These are phyloP conservation scores for Candida coleopterorum DNA, from an alignment of 805 yeast species.

Conservation along the genomic window DNA sequence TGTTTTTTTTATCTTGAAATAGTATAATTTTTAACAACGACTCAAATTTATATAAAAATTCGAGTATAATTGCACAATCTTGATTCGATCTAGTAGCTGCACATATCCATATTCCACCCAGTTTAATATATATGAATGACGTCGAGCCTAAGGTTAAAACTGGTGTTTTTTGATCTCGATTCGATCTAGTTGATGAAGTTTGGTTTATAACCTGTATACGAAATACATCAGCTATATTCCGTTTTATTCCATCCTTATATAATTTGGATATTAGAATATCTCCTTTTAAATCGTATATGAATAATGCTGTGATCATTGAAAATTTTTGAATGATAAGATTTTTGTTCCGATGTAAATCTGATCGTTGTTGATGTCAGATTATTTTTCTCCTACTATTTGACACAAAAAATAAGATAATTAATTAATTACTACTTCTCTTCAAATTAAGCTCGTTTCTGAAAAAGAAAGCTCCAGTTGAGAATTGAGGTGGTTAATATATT, in stretches of 20 bases:
- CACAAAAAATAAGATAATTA: no score
- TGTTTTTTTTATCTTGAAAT: constrained; percentile 6
- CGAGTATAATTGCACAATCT: constrained; percentile 76
- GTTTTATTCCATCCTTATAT: constrained; percentile 68
- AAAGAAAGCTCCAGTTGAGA: no score
- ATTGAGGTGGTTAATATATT: no score
- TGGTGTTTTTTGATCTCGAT: constrained; percentile 28
- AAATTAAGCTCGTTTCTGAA: no score
- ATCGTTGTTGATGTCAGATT: neutral
- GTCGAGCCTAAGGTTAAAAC: constrained; percentile 85
- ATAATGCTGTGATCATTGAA: constrained; percentile 76
- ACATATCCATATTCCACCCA: constrained; percentile 66
- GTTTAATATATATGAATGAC: constrained; percentile 73
- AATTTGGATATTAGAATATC: constrained; percentile 75
- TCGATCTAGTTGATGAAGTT: constrained; percentile 13
- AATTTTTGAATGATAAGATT: neutral
- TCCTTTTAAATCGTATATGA: constrained; percentile 74
- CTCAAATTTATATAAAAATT: constrained; percentile 65
- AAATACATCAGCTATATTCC: constrained; percentile 81
- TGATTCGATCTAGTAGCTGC: constrained; percentile 88
- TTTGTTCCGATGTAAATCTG: constrained; percentile 1
- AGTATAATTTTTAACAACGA: constrained; percentile 40
- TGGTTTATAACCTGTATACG: constrained; percentile 81
- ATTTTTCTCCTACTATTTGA: no score
- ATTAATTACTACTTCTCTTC: no score